A percentile compares a stretch with the other conserved stretches of the same genome.
phyloP scores from a whole-genome alignment of 768 basidiomycete genomes.

The Auricularia sp. region DNA sequence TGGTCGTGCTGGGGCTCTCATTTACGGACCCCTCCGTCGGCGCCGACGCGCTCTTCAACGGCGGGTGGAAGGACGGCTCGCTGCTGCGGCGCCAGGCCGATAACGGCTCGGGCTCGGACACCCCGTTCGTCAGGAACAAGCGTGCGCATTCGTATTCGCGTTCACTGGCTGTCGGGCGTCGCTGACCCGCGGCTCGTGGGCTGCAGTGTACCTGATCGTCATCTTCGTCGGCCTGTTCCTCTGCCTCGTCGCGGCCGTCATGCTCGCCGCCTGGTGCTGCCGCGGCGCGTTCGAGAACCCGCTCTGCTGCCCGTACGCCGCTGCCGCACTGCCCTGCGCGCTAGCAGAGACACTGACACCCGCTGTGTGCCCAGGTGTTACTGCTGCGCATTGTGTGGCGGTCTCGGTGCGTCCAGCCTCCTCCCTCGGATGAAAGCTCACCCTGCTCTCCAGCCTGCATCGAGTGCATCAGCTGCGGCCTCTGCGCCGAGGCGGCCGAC shows the following conservation, averaged over 20 bases:
- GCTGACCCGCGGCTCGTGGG: not conserved
- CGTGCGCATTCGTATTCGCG: not conserved
- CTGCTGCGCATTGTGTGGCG: conserved; percentile 62
- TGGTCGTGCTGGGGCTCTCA: not conserved
- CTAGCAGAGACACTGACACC: too few species aligned
- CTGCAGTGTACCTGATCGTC: conserved; percentile 51
- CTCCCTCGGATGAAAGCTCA: not conserved
- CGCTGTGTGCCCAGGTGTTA: conserved; percentile 39
- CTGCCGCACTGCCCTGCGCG: not conserved
- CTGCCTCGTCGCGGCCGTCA: conserved; percentile 41
- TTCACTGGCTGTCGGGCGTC: not conserved
- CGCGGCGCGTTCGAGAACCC: conserved; percentile 52
- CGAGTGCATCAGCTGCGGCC: conserved; percentile 59
- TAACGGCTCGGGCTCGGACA: not conserved
- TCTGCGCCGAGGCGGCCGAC: conserved; percentile 46
- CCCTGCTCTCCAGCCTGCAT: conserved; percentile 39
- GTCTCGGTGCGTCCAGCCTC: conserved; percentile 35
- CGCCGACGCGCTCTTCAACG: not conserved
- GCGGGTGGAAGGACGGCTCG: not conserved
- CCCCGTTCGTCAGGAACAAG: conserved; percentile 11
- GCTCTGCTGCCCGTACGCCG: not conserved
- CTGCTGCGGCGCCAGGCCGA: not conserved
- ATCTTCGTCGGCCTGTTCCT: conserved; percentile 54
- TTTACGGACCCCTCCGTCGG: not conserved
- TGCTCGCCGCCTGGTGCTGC: conserved; percentile 60